Evolutionary conservation across 1,284 basidiomycete genomes (phyloP), one percentile per base, ranked within the genome.

Genomic region (Takashimella tepidaria): DNA sequence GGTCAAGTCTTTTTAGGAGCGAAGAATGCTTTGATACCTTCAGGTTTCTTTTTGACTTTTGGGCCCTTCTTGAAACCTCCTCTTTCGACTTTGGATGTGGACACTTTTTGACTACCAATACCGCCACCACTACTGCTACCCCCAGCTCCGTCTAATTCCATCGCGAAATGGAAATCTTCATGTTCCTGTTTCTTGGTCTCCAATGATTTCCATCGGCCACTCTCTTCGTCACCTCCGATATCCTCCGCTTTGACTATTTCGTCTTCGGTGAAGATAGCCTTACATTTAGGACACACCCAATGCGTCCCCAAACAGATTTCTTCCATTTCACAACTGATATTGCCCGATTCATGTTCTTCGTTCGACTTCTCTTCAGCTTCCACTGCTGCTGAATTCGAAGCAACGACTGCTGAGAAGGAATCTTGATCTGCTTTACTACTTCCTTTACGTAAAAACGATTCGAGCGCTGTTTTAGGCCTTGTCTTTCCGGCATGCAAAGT

Each of bases 81-180:
- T 23, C 41, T 48, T 31, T 47, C 23, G 22, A 44, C 1, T 43
- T 49, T 5, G 22, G 47, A 49, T 31, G 51, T 40, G 37, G n/a
- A n/a, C 24, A 44, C 41, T 12, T 41, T 23, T 16, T 24, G n/a
- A 20, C 43, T 37, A 49, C 42, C 22, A 31, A 5, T 25, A 10
- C 3, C 45, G 37, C 49, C 41, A 23, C 41, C 20, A 4, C 47
- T 13, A 20, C 45, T 43, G 22, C 31, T 42, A 16, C 44, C 47
- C 41, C 71, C 68, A 31, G 72, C 62, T n/a, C 54, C 56, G 55
- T 84, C 81, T 47, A 93, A 69, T 51, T 88, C 85, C 64, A 85
- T 79, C 1, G 92, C 91, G 62, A 90, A 83, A 72, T 95, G 91
- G 71, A 83, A 92, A 74, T 95, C 91, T 45, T 83, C 80, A 62